Evolutionary conservation across 2,329 filamentous ascomycete species (phyloP), one percentile per base, ranked within the genome.

Genomic region (Fusarium sp.): DNA sequence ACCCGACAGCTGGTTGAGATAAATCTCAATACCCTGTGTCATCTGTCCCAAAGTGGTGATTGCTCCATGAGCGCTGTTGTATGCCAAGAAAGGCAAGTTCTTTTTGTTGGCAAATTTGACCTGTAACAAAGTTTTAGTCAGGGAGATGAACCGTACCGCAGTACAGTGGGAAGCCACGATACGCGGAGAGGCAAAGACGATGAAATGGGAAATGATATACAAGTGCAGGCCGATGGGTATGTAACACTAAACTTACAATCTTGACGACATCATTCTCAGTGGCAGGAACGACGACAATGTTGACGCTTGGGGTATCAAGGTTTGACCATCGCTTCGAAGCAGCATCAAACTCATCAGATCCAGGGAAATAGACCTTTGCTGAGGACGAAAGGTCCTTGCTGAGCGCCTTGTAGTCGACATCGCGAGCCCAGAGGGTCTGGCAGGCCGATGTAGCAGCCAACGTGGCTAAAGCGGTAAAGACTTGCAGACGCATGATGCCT

Each of bases 11-110:
- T 60, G 50, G 20, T 60, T n/a, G 5, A 60, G 30, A 60, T 60
- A 60, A 32, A 60, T 60, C 57, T 60, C 50, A 9, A 60, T 60
- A n/a, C 57, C 57, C 16, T 46, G 15, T 5, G 25, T 60, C 47
- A 61, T 61, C 34, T 57, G 32, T 24, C 44, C 52, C 5, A 61
- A 22, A 18, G 43, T 56, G 7, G 58, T 57, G 11, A 61, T 61
- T 6, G 34, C 52, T n/a, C 51, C 34, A 57, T 61, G 52, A 24
- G 43, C 58, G 34, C 44, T 49, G 32, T 49, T 61, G 20, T 56
- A 42, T 5, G 52, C 52, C 15, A 61, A 27, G 27, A 61, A 61
- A 0, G 58, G 52, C 6, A 60, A n/a, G 6, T 60, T 60, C 57
- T 60, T 60, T 20, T 55, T 60, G 34, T 63, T 58, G 10, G 42